Evolutionary conservation across 2,329 filamentous ascomycete species (phyloP).

Genomic region (Aspergillus spinulosporus): DNA sequence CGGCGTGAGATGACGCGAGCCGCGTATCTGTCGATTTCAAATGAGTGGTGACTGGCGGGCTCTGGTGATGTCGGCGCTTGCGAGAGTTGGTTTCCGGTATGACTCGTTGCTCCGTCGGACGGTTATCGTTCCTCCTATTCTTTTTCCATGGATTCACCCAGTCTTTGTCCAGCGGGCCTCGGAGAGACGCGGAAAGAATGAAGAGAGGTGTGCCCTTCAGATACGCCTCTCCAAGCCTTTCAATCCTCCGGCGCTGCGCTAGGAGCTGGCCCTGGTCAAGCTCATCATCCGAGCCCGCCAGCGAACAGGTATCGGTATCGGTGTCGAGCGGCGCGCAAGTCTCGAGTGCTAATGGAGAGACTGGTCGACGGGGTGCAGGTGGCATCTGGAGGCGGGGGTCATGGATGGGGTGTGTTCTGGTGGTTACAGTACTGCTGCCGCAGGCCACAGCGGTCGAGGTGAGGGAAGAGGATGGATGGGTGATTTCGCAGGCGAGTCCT

Average conservation of each 20-base stretch:
- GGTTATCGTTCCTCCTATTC: conserved; percentile 17
- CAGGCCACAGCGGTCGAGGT: conserved; percentile 26
- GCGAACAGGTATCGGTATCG: conserved; percentile 29
- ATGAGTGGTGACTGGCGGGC: conserved; percentile 10
- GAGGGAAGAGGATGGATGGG: conserved; percentile 15
- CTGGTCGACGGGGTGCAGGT: conserved; percentile 27
- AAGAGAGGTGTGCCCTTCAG: conserved; percentile 45
- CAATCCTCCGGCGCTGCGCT: conserved; percentile 45
- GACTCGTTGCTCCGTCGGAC: conserved; percentile 20
- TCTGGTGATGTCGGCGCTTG: conserved; percentile 23
- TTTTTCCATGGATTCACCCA: conserved; percentile 52
- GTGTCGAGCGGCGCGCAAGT: conserved; percentile 27
- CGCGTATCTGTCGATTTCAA: conserved; percentile 3
- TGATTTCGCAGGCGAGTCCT: conserved; percentile 9
- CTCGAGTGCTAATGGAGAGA: conserved; percentile 40
- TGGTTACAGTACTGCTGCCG: conserved; percentile 22
- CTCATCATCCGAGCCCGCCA: conserved; percentile 44
- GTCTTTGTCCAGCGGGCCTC: conserved; percentile 45
- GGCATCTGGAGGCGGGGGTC: conserved; percentile 31
- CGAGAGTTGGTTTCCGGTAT: conserved; percentile 33
- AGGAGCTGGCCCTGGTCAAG: conserved; percentile 32
- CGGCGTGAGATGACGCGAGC: neutral
- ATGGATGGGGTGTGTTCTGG: conserved; percentile 11
- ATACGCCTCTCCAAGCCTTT: conserved; percentile 44
- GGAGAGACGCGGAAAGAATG: conserved; percentile 48